A percentile compares a stretch with the other conserved stretches of the same genome.
Evolutionary conservation across 495 filamentous ascomycete genomes (phyloP).

Genomic region (Tuber magnatum): DNA sequence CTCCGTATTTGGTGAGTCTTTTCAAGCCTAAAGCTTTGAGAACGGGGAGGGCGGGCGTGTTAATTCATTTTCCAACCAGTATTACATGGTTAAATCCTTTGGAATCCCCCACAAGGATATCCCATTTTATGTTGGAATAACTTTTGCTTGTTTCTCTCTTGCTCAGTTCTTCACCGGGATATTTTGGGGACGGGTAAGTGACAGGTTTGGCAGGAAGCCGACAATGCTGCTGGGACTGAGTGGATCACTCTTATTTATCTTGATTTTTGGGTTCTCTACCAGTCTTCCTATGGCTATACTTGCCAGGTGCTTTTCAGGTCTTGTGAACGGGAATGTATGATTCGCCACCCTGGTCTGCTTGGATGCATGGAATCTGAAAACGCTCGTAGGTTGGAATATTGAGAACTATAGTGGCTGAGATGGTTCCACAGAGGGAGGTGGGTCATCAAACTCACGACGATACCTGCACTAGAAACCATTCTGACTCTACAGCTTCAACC

Average conservation of each 20-base stretch:
- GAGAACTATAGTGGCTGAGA: conserved; percentile 73
- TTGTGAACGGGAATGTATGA: conserved; percentile 69
- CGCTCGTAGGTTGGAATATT: conserved; percentile 56
- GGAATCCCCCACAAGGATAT: conserved; percentile 63
- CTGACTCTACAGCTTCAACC: conserved; percentile 68
- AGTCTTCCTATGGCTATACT: conserved; percentile 73
- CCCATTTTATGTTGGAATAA: conserved; percentile 77
- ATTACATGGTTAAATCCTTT: conserved; percentile 46
- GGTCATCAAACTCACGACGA: not conserved
- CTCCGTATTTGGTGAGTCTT: conserved; percentile 92
- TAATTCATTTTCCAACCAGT: conserved; percentile 43
- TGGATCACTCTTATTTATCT: conserved; percentile 72
- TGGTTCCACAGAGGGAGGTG: conserved; percentile 52
- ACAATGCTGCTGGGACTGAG: conserved; percentile 69
- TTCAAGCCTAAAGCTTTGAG: conserved; percentile 50
- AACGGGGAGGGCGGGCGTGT: conserved; percentile 52
- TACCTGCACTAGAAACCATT: conserved; percentile 43
- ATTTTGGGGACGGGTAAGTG: conserved; percentile 78
- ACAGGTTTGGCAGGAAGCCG: conserved; percentile 79
- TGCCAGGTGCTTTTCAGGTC: conserved; percentile 67
- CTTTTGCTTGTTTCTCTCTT: conserved; percentile 77
- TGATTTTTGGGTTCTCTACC: conserved; percentile 73
- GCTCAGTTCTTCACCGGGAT: conserved; percentile 76
- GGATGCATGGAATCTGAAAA: not conserved
- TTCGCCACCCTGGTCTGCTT: not conserved